Evolutionary conservation across 768 basidiomycete genomes (phyloP).

Genomic region (Mycena capillaripes): DNA sequence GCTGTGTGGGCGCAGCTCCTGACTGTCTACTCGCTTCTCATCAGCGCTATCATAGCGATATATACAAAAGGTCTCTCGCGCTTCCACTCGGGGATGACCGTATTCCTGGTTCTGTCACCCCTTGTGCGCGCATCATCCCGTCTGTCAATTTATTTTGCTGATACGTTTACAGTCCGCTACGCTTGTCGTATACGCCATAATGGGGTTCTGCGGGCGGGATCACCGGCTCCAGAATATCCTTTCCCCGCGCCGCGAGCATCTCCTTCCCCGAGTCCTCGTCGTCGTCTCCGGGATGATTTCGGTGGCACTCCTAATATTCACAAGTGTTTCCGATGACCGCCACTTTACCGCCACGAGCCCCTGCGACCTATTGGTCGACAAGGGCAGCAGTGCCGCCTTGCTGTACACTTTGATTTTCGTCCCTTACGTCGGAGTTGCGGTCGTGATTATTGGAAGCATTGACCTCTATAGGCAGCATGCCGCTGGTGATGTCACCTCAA

Average conservation of each 20-base stretch:
- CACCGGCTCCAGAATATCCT: not conserved
- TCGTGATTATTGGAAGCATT: not conserved
- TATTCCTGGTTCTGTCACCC: too few relatives aligned
- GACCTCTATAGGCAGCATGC: not conserved
- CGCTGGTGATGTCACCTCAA: not conserved
- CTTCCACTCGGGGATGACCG: too few relatives aligned
- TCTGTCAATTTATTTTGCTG: not conserved
- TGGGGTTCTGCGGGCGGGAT: not conserved
- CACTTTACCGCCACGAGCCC: not conserved
- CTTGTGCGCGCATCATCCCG: too few relatives aligned
- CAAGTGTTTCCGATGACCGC: not conserved
- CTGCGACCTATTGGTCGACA: not conserved
- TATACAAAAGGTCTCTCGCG: too few relatives aligned
- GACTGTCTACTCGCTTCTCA: too few relatives aligned
- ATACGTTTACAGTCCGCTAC: not conserved
- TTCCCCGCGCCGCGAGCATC: not conserved
- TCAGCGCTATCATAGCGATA: too few relatives aligned
- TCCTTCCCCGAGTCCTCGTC: conserved; percentile 2
- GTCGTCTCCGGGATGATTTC: not conserved
- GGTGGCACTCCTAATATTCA: not conserved
- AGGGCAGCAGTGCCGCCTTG: not conserved
- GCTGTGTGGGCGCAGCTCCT: too few relatives aligned
- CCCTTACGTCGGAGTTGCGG: too few relatives aligned
- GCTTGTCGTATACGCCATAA: not conserved
- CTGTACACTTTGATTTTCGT: not conserved